Conservation (phyloP, 495 filamentous ascomycete genomes). For the Aspergillus bridgeri region DNA sequence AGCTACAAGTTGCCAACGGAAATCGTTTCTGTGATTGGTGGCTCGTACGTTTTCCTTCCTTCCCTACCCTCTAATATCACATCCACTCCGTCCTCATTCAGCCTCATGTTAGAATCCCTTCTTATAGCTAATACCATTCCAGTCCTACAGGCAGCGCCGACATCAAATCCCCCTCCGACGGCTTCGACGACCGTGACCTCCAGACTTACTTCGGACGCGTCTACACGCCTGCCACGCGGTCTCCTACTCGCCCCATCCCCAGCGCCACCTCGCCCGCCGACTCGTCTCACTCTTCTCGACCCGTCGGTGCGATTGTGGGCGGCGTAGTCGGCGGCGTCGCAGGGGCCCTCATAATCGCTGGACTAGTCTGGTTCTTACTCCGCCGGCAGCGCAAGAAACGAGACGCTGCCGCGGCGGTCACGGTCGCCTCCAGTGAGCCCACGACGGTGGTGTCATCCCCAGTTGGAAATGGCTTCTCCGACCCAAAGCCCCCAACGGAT, state of each 20-base stretch:
- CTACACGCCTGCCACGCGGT: not conserved
- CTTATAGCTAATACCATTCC: not conserved
- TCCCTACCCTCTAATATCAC: not conserved
- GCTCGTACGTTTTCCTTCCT: conserved; percentile 9
- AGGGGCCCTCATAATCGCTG: not conserved
- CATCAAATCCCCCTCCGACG: not conserved
- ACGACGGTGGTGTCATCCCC: too few relatives aligned
- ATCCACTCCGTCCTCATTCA: not conserved
- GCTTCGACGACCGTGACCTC: conserved; percentile 6
- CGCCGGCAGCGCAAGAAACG: not conserved
- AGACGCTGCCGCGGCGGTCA: not conserved
- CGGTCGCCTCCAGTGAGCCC: too few relatives aligned
- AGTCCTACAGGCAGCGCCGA: conserved; percentile 6
- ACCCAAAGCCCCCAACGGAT: not conserved
- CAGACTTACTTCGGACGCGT: conserved; percentile 6
- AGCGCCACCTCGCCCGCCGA: not conserved
- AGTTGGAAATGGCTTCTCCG: not conserved
- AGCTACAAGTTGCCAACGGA: conserved; percentile 4
- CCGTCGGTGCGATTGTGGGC: conserved; percentile 10
- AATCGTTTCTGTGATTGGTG: conserved; percentile 6
- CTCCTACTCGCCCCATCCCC: conserved; percentile 3
- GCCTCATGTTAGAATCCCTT: too few relatives aligned
- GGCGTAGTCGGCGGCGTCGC: conserved; percentile 8
- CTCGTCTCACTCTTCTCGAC: not conserved
- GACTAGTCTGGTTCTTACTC: not conserved